Base-by-base conservation (phyloP, 1,139 yeast genomes). In the Insectozyma bohioensis region DNA sequence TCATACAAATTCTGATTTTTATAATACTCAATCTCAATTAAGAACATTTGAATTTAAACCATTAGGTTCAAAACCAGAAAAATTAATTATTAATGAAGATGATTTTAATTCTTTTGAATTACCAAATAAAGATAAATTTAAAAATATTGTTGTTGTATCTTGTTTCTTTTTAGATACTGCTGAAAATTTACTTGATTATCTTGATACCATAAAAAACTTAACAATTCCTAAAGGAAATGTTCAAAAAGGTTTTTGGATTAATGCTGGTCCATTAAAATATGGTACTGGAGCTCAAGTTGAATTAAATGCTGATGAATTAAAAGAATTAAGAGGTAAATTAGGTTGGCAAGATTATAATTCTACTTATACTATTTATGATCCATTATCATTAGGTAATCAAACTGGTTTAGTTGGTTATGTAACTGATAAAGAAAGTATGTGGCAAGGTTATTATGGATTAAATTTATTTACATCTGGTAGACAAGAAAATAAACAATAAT, bases 121-220 rank as follows among this genome's bases (percentile, higher is more conserved):
- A 8, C 62, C 60, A 1, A 31, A 46, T 5, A 29, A 36, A 4
- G 49, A 52, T 1, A 39, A 45, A 12, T 67, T 63, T 34, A 69
- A 72, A n/a, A 70, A 71, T 37, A 62, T 82, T 12, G 71, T 82
- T 7, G 66, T 87, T 1, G 78, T 83, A 2, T 75, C 92, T 1
- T 83, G 83, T 2, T 87, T 81, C 51, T 85, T 87, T 54, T 66
- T 87, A 15, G 96, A 87, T 52, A 87, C 96, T 0, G 95, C 96
- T 1, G 95, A 86, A 48, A 85, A 86, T 48, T 52, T 85, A 29
- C 66, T 87, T 43, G 81, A 78, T 23, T 87, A 87, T 51, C 56
- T 87, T 29, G 84, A 82, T 34, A 58, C 80, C 1, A 77, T 87
- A 22, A 71, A 71, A 34, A 49, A 58, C 10, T 52, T 85, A 30